phyloP scores from a whole-genome alignment of 306 rosid genomes.

The Trichosanthes cucumerina region DNA sequence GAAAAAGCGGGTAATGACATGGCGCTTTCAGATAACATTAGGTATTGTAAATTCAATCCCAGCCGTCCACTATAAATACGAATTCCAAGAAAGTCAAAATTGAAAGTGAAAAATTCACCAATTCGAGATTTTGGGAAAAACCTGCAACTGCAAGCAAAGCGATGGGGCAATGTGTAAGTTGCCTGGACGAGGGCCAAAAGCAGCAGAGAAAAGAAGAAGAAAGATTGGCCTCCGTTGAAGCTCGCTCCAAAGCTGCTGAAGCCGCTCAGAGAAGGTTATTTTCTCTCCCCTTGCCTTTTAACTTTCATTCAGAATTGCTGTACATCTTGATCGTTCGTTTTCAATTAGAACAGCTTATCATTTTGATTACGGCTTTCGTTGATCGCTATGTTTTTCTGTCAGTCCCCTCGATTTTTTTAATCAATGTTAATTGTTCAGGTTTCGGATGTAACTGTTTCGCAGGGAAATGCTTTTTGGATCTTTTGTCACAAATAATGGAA shows the following conservation, averaged over 20 bases:
- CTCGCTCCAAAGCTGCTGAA: conserved; percentile 73
- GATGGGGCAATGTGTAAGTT: conserved; percentile 74
- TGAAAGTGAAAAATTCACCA: background rate
- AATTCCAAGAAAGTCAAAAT: background rate
- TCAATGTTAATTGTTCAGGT: background rate
- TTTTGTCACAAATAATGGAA: background rate
- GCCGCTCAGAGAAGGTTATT: conserved; percentile 76
- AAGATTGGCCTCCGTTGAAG: conserved; percentile 72
- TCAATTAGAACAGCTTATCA: background rate
- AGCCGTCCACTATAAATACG: background rate
- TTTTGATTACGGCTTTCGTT: background rate
- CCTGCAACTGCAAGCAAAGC: background rate
- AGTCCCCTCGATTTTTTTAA: background rate
- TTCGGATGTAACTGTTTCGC: background rate
- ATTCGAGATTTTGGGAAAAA: background rate
- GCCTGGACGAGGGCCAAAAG: conserved; percentile 63
- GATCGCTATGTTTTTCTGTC: background rate
- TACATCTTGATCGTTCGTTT: background rate
- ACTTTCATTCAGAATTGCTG: background rate
- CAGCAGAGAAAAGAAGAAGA: conserved; percentile 64
- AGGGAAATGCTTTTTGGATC: background rate
- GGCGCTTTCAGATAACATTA: background rate
- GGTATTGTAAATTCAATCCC: background rate
- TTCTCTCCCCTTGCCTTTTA: background rate
- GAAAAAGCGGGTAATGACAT: background rate